phyloP scores from a whole-genome alignment of 495 filamentous ascomycete species.

The Hyaloscypha variabilis region DNA sequence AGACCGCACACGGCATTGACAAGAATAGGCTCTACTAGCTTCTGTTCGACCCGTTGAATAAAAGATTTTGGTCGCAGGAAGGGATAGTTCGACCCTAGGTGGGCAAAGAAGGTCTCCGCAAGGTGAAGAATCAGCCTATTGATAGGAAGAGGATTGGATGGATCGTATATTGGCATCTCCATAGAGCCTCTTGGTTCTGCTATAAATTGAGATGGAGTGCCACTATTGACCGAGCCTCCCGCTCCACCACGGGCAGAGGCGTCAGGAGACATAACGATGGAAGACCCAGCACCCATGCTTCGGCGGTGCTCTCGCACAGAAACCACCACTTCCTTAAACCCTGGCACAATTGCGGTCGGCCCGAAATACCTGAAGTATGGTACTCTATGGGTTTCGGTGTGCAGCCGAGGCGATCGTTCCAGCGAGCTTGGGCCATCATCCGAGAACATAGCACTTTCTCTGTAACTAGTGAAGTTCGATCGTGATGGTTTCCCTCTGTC shows the following conservation, averaged over 20 bases:
- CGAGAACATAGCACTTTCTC: slow-evolving; percentile 34
- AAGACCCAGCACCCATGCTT: slow-evolving; percentile 36
- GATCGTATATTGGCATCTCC: slow-evolving; percentile 79
- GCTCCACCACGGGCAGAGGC: slow-evolving; percentile 15
- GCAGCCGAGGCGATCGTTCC: slow-evolving; percentile 24
- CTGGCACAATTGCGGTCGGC: slow-evolving; percentile 85
- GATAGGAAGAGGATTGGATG: slow-evolving; percentile 64
- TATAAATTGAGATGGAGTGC: slow-evolving; percentile 20
- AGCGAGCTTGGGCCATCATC: slow-evolving; percentile 34
- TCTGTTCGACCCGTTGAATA: slow-evolving; percentile 69
- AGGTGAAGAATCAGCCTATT: slow-evolving; percentile 73
- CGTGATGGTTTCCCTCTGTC: background rate
- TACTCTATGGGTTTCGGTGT: slow-evolving; percentile 59
- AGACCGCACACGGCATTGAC: slow-evolving; percentile 83
- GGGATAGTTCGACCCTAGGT: slow-evolving; percentile 81
- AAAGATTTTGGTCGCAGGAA: slow-evolving; percentile 74
- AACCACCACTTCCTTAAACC: slow-evolving; percentile 89
- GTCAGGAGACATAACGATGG: slow-evolving; percentile 28
- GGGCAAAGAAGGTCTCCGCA: slow-evolving; percentile 76
- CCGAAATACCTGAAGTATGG: slow-evolving; percentile 90
- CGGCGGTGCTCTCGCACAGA: slow-evolving; percentile 51
- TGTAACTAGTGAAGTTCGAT: slow-evolving; percentile 20
- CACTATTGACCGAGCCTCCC: too few species aligned
- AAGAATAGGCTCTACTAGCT: slow-evolving; percentile 80
- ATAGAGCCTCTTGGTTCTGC: slow-evolving; percentile 19